Conservation (phyloP, 2,329 filamentous ascomycete genomes). For the Nemania abortiva region DNA sequence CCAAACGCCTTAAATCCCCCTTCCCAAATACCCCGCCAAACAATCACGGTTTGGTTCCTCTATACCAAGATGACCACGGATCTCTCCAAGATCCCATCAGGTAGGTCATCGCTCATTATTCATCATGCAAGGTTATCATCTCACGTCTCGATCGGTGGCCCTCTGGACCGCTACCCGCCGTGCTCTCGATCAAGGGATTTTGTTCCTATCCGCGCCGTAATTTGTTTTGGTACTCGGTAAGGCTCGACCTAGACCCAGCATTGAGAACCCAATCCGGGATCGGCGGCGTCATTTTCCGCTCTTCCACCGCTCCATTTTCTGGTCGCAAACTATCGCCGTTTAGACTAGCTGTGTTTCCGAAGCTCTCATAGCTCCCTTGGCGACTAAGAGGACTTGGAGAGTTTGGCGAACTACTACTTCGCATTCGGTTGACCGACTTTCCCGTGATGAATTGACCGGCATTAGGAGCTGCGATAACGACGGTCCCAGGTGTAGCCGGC, state of each 20-base stretch:
- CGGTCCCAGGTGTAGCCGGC: slow-evolving; percentile 74
- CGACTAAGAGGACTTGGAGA: slow-evolving; percentile 63
- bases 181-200: slow-evolving; percentile 28
- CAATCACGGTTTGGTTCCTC: slow-evolving; percentile 16
- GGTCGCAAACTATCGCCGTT: slow-evolving; percentile 42
- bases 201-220: slow-evolving; percentile 37
- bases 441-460: slow-evolving; percentile 73
- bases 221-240: slow-evolving; percentile 60
- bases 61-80: slow-evolving; percentile 34
- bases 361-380: slow-evolving; percentile 64
- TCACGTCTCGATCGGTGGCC: not conserved
- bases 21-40: slow-evolving; percentile 25
- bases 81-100: slow-evolving; percentile 34
- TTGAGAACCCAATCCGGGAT: slow-evolving; percentile 72
- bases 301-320: slow-evolving; percentile 45
- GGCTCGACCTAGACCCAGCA: slow-evolving; percentile 63
- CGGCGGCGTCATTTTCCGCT: slow-evolving; percentile 68
- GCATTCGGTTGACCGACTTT: slow-evolving; percentile 64
- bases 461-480: slow-evolving; percentile 76
- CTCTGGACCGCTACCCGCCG: slow-evolving; percentile 22
- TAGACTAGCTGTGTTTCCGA: slow-evolving; percentile 49
- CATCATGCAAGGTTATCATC: slow-evolving; percentile 33
- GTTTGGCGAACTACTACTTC: slow-evolving; percentile 66
- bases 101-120: slow-evolving; percentile 32
- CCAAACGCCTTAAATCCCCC: slow-evolving; percentile 37